Conservation (phyloP, 352 stramenopile species). For the Pythium biforme region DNA sequence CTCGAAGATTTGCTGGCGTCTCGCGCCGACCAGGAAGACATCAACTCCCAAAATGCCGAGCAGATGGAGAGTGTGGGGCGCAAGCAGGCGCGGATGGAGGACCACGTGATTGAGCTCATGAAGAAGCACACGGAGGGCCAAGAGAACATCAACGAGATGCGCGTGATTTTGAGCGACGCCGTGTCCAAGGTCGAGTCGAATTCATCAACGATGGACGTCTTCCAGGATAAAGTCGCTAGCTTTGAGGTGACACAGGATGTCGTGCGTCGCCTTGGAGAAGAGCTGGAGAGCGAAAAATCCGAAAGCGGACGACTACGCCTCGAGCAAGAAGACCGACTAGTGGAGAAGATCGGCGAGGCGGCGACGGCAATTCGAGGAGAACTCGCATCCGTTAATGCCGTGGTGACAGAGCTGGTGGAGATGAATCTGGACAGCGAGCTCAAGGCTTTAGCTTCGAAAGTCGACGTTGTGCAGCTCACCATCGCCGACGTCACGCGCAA, state of each 20-base stretch:
- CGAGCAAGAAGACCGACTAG: conserved; percentile 50
- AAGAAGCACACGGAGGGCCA: conserved; percentile 54
- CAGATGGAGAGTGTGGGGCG: conserved; percentile 49
- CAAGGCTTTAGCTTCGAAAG: conserved; percentile 43
- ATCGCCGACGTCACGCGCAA: conserved; percentile 57
- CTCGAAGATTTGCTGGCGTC: conserved; percentile 59
- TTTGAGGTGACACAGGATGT: conserved; percentile 63
- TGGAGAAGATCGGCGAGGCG: conserved; percentile 59
- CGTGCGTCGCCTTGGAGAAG: conserved; percentile 37
- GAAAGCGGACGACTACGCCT: conserved; percentile 44
- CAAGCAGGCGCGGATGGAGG: conserved; percentile 53
- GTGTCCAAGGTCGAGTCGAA: conserved; percentile 42
- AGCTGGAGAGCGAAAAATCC: conserved; percentile 40
- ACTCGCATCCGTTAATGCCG: conserved; percentile 43
- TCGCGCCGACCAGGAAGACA: conserved; percentile 72
- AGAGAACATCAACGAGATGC: conserved; percentile 52
- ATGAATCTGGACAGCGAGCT: conserved; percentile 62
- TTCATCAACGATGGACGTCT: conserved; percentile 27
- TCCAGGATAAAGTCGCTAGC: conserved; percentile 45
- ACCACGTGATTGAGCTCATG: conserved; percentile 56
- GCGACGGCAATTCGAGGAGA: conserved; percentile 47
- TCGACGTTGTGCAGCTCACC: conserved; percentile 58
- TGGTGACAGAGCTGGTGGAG: conserved; percentile 54
- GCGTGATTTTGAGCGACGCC: conserved; percentile 47
- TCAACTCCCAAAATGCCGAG: conserved; percentile 77